Conservation (phyloP, 371 early-diverging fungal genomes). For the Rhizopus microsporus region DNA sequence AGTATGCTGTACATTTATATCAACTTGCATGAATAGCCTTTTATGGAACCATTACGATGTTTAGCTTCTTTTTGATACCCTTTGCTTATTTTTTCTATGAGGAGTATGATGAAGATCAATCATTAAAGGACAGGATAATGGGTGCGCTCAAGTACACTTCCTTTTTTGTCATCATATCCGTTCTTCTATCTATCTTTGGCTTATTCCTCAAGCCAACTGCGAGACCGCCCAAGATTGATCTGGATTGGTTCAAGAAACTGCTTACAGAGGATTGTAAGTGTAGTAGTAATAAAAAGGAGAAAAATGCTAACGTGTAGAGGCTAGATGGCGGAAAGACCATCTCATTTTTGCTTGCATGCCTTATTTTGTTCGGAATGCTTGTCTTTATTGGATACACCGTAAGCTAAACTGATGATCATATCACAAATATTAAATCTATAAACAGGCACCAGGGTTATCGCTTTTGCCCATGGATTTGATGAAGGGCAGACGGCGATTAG, state of each 20-base stretch:
- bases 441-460: conserved; percentile 60
- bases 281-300: not conserved
- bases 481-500: conserved; percentile 40
- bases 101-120: conserved; percentile 54
- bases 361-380: conserved; percentile 43
- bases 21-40: conserved; percentile 33
- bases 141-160: conserved; percentile 57
- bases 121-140: conserved; percentile 28
- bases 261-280: conserved; percentile 49
- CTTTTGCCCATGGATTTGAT: conserved; percentile 53
- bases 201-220: conserved; percentile 46
- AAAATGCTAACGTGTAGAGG: not conserved
- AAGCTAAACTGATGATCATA: conserved; percentile 9
- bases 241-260: conserved; percentile 58
- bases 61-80: conserved; percentile 60
- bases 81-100: conserved; percentile 71
- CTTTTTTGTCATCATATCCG: conserved; percentile 53
- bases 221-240: conserved; percentile 40
- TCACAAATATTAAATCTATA: not conserved
- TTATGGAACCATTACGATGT: conserved; percentile 53
- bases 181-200: conserved; percentile 47
- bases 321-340: conserved; percentile 46
- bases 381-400: conserved; percentile 50
- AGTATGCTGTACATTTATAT: conserved; percentile 2
- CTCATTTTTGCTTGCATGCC: conserved; percentile 43